Conservation (phyloP, 768 basidiomycete genomes). For the Macrolepiota albuminosa region DNA sequence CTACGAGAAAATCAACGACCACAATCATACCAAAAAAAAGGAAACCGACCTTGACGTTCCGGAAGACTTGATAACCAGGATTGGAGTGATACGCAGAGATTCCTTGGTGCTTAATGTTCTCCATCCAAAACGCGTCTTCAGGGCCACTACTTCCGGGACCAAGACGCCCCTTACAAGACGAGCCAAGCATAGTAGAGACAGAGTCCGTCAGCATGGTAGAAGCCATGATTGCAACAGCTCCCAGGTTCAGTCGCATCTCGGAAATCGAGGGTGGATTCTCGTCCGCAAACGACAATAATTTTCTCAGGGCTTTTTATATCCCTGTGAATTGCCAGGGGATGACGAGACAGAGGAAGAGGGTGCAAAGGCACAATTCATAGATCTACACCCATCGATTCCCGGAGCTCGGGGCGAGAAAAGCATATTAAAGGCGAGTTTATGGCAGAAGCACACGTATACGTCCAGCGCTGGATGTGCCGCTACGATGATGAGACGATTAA, state of each 20-base stretch:
- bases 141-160: slow-evolving; percentile 48
- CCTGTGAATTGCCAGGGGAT: background rate
- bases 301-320: background rate
- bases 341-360: background rate
- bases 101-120: slow-evolving; percentile 70
- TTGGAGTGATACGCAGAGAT: slow-evolving; percentile 60
- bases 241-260: background rate
- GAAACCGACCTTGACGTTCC: slow-evolving; percentile 57
- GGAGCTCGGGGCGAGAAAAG: background rate
- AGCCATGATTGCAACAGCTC: background rate
- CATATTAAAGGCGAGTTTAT: background rate
- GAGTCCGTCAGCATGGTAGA: slow-evolving; percentile 1
- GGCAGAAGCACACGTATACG: background rate
- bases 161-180: slow-evolving; percentile 39
- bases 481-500: background rate
- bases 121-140: slow-evolving; percentile 63
- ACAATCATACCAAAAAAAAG: background rate
- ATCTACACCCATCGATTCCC: background rate
- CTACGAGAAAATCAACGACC: slow-evolving; percentile 13
- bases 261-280: background rate
- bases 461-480: background rate
- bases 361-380: background rate
- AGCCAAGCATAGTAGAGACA: slow-evolving; percentile 31
- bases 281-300: background rate
- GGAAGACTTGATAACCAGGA: slow-evolving; percentile 62